phyloP scores from a whole-genome alignment of 495 filamentous ascomycete species.

The Hypoxylon fuscum region DNA sequence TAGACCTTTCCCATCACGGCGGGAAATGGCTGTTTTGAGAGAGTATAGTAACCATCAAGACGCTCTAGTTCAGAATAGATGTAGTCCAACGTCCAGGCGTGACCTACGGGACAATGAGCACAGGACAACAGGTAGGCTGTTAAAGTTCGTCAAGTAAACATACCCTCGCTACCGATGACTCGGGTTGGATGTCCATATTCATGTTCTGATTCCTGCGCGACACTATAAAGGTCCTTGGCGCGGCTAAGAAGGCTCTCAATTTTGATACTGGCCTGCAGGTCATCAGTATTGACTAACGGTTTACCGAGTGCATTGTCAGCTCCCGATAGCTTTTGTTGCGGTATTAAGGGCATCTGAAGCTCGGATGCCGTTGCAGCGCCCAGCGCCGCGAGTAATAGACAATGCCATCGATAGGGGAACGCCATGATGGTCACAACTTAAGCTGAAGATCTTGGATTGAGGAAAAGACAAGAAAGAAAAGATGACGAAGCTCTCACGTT shows the following conservation, averaged over 20 bases:
- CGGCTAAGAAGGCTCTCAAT: conserved; percentile 60
- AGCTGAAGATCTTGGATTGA: background rate
- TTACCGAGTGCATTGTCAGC: conserved; percentile 35
- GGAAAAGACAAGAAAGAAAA: conserved; percentile 2
- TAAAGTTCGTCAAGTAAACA: conserved; percentile 13
- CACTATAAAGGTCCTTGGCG: conserved; percentile 64
- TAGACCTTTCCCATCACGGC: conserved; percentile 67
- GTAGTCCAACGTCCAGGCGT: conserved; percentile 67
- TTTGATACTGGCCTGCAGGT: conserved; percentile 63
- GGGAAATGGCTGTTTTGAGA: conserved; percentile 66
- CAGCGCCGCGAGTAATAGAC: conserved; percentile 21
- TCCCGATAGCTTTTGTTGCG: conserved; percentile 14
- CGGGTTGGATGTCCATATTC: conserved; percentile 70
- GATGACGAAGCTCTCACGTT: background rate
- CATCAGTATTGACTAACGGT: conserved; percentile 58
- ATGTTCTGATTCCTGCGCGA: conserved; percentile 61
- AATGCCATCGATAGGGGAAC: conserved; percentile 13
- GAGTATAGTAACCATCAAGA: conserved; percentile 66
- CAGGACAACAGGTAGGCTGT: no score
- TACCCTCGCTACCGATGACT: conserved; percentile 70
- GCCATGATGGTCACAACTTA: conserved; percentile 19
- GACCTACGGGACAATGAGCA: conserved; percentile 52
- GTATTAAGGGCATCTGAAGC: conserved; percentile 26
- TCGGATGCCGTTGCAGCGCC: conserved; percentile 25
- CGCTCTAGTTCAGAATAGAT: conserved; percentile 60